Evolutionary conservation across 176 grass and related monocot species (phyloP), one percentile per base, ranked within the genome.

Genomic region (Aegilops speltoides): DNA sequence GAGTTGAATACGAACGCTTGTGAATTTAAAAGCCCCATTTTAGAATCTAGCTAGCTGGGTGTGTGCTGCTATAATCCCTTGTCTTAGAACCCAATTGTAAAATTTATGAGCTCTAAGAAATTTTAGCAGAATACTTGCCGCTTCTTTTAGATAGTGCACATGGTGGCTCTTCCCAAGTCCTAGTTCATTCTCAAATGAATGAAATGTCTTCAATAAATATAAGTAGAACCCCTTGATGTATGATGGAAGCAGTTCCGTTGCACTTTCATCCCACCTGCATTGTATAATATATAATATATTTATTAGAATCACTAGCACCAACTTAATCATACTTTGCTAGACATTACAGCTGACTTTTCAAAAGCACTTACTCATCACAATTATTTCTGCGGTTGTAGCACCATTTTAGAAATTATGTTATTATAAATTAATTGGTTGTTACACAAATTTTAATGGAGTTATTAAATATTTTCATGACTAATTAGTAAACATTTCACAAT

Each of bases 221-320:
- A 68, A 7, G 71, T 86, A 86, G 83, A 89, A 82, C 60, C 79
- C 78, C 63, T 57, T 69, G 36, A 82, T 60, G 50, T 82, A 86
- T 19, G 76, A 73, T 29, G 88, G 88, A 81, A 89, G 88, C 22
- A 89, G 22, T 50, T 12, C 28, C 13, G 38, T 8, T 12, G 83
- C 83, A 28, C 37, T 77, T 82, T 82, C 83, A 62, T 82, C 50
- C 78, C 83, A 89, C 26, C 88, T 89, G 50, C 62, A 89, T 77
- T 33, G 26, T 59, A 22, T 19, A 19, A 54, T 54, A 54, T 60
- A 67, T 14, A 12, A 11, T 45, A 25, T 48, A 45, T 15, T 64
- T 62, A 43, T 71, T 24, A 25, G 9, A 3, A 63, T 31, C 15
- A 9, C 32, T 16, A 19, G 73, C 41, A 75, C 26, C 20, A 28